phyloP scores from a whole-genome alignment of 2,329 filamentous ascomycete genomes.

The Ascochyta viciae-villosae region DNA sequence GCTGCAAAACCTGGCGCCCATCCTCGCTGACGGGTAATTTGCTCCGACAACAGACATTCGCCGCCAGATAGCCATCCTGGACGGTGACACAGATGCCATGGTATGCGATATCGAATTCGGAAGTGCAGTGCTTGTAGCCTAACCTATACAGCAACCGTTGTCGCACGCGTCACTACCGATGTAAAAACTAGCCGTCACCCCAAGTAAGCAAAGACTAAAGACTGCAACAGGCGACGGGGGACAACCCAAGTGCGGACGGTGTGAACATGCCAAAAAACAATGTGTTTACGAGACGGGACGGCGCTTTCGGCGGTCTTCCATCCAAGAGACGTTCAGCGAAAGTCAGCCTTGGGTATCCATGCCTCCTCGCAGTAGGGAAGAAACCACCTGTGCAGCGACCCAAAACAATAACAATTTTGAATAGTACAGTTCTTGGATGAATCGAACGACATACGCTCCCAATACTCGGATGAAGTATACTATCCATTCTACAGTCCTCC shows the following conservation, averaged over 20 bases:
- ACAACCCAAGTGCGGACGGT: slow-evolving; percentile 43
- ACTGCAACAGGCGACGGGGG: slow-evolving; percentile 42
- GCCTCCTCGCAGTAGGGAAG: slow-evolving; percentile 40
- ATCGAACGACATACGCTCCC: slow-evolving; percentile 42
- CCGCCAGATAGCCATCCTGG: slow-evolving; percentile 11
- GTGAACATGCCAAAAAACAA: slow-evolving; percentile 41
- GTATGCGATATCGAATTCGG: slow-evolving; percentile 23
- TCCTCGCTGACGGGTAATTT: slow-evolving; percentile 29
- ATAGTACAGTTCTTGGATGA: slow-evolving; percentile 49
- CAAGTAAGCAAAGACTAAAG: slow-evolving; percentile 20
- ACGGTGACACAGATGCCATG: slow-evolving; percentile 42
- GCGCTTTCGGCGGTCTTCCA: slow-evolving; percentile 45
- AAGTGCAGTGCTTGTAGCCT: slow-evolving; percentile 16
- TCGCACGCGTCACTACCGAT: slow-evolving; percentile 49
- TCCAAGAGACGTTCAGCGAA: slow-evolving; percentile 41
- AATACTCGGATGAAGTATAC: slow-evolving; percentile 35
- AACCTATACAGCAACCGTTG: slow-evolving; percentile 43
- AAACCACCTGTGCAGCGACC: neutral
- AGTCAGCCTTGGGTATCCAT: slow-evolving; percentile 46
- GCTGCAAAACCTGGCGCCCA: slow-evolving; percentile 16
- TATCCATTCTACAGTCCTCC: slow-evolving; percentile 24
- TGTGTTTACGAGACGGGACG: slow-evolving; percentile 47
- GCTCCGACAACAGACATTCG: slow-evolving; percentile 22
- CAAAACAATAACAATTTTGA: slow-evolving; percentile 17
- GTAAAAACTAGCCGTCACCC: slow-evolving; percentile 23